A percentile compares a stretch with the other conserved stretches of the same genome.
These are phyloP conservation scores for Spatholobus suberectus DNA, from an alignment of 306 rosid genomes.

Conservation along the genomic window DNA sequence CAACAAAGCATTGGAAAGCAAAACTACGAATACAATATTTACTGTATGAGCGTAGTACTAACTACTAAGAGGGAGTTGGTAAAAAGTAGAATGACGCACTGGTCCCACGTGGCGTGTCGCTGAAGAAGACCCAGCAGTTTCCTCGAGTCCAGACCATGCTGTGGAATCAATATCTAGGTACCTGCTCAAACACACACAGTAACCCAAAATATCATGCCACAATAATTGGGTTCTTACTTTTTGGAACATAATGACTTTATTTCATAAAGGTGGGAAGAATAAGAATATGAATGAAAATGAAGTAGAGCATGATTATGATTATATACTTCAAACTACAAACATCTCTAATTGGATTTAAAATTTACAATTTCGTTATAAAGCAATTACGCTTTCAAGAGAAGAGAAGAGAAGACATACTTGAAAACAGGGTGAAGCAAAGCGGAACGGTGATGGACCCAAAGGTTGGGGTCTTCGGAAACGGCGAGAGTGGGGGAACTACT, in stretches of 20 bases:
- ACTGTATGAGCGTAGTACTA: too few relatives aligned
- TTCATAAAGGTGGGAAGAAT: too few relatives aligned
- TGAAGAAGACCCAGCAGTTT: slow-evolving; percentile 78
- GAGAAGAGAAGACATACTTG: slow-evolving; percentile 44
- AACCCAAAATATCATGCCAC: too few relatives aligned
- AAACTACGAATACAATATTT: background rate
- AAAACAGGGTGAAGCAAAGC: slow-evolving; percentile 75
- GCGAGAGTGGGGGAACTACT: slow-evolving; percentile 44
- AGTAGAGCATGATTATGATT: background rate
- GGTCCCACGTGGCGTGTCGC: slow-evolving; percentile 87
- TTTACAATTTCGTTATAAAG: background rate
- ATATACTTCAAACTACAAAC: too few relatives aligned
- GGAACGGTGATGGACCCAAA: slow-evolving; percentile 69
- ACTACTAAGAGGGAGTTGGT: too few relatives aligned
- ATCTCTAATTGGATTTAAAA: too few relatives aligned
- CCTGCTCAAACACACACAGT: slow-evolving; percentile 47
- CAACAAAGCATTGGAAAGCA: slow-evolving; percentile 6
- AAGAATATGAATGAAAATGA: background rate
- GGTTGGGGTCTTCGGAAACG: slow-evolving; percentile 67
- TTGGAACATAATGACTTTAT: too few relatives aligned
- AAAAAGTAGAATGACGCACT: slow-evolving; percentile 51
- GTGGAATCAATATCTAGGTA: slow-evolving; percentile 68
- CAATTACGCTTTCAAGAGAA: background rate
- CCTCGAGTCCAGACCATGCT: slow-evolving; percentile 92
- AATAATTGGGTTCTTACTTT: background rate